Evolutionary conservation across 495 filamentous ascomycete species (phyloP).

Genomic region (Daldinia grandis): DNA sequence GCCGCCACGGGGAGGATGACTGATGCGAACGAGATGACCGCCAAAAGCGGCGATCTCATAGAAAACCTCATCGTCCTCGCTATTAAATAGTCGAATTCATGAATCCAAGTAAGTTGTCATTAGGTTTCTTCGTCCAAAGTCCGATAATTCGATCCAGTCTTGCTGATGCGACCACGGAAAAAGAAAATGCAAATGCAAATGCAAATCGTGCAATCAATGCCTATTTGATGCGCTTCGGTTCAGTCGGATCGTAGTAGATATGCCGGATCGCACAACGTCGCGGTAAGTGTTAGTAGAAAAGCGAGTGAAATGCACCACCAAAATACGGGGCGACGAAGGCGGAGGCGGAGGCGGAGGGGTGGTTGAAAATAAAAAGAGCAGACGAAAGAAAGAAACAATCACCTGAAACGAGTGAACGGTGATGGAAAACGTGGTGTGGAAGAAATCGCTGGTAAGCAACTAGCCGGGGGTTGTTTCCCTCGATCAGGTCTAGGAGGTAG

Average conservation of each 20-base stretch:
- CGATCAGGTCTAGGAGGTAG: background rate
- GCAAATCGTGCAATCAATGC: background rate
- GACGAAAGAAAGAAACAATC: conserved; percentile 23
- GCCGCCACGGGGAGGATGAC: conserved; percentile 45
- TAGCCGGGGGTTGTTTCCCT: conserved; percentile 1
- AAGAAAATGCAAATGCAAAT: background rate
- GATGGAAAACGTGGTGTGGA: conserved; percentile 13
- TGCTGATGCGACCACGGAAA: conserved; percentile 21
- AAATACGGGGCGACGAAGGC: background rate
- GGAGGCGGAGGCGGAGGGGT: background rate
- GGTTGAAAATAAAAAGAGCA: background rate
- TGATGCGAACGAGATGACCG: conserved; percentile 43
- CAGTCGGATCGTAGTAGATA: conserved; percentile 9
- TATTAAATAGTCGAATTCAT: conserved; percentile 8
- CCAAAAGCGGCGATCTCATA: conserved; percentile 23
- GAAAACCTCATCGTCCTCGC: conserved; percentile 27
- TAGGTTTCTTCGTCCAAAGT: conserved; percentile 1
- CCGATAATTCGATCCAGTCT: background rate
- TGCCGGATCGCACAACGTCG: background rate
- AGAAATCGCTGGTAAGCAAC: conserved; percentile 2
- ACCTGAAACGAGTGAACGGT: conserved; percentile 19
- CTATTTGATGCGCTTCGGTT: background rate
- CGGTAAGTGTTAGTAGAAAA: conserved; percentile 4
- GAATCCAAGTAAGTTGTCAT: conserved; percentile 13
- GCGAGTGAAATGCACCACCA: conserved; percentile 32